These are phyloP conservation scores for Albatrellus ellisii DNA, from an alignment of 768 basidiomycete genomes.

Conservation along the genomic window DNA sequence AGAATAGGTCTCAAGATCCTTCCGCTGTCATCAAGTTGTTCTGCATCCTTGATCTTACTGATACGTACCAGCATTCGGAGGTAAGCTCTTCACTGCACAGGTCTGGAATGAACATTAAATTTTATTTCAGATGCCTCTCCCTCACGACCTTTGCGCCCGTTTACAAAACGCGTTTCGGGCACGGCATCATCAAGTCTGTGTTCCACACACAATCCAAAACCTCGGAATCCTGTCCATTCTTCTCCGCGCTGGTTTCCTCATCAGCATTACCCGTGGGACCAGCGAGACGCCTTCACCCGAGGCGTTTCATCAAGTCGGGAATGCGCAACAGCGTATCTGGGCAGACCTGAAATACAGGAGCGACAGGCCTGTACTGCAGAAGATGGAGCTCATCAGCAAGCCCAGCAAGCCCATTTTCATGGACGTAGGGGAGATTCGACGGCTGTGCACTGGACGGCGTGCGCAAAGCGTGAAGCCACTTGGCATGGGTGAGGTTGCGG, in stretches of 20 bases:
- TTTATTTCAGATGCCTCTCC: slow-evolving; percentile 52
- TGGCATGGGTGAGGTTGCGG: slow-evolving; percentile 85
- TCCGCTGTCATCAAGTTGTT: too few species aligned
- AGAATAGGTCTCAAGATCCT: too few species aligned
- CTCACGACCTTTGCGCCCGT: slow-evolving; percentile 82
- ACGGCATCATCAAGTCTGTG: slow-evolving; percentile 61
- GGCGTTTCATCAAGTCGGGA: slow-evolving; percentile 43
- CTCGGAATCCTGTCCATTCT: slow-evolving; percentile 89
- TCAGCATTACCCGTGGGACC: slow-evolving; percentile 72
- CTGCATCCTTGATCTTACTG: too few species aligned
- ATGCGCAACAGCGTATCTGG: slow-evolving; percentile 77
- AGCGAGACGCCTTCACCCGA: slow-evolving; percentile 46
- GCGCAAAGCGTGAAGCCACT: slow-evolving; percentile 74
- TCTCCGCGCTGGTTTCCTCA: slow-evolving; percentile 81
- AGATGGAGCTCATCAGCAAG: slow-evolving; percentile 74
- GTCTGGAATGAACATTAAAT: too few species aligned
- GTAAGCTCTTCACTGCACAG: too few species aligned
- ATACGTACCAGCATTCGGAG: too few species aligned
- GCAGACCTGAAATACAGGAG: slow-evolving; percentile 89
- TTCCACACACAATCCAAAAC: slow-evolving; percentile 80
- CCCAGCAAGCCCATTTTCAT: slow-evolving; percentile 76
- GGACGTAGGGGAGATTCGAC: slow-evolving; percentile 54
- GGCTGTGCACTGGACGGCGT: slow-evolving; percentile 72
- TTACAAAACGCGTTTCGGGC: slow-evolving; percentile 88
- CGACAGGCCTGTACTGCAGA: slow-evolving; percentile 68